Evolutionary conservation across 1,284 basidiomycete species (phyloP).

Genomic region (Cryptococcus neoformans): DNA sequence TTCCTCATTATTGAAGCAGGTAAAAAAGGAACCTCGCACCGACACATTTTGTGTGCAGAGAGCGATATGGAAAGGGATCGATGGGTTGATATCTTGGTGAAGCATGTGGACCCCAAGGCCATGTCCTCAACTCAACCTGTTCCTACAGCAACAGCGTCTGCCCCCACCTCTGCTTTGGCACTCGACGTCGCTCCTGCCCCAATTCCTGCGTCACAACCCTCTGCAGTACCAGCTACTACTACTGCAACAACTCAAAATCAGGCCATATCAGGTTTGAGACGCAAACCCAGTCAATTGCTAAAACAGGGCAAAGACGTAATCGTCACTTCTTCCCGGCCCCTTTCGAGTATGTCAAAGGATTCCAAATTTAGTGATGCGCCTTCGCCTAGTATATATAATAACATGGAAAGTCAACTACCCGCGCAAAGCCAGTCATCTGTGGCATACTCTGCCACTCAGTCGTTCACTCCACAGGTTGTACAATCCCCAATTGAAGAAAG

Average conservation of each 20-base stretch:
- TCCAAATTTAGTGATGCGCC: slow-evolving; percentile 60
- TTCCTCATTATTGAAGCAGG: slow-evolving; percentile 91
- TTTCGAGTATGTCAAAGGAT: slow-evolving; percentile 59
- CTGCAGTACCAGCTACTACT: not conserved
- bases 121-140: not conserved
- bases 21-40: slow-evolving; percentile 63
- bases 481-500: slow-evolving; percentile 3
- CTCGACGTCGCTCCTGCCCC: not conserved
- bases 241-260: not conserved
- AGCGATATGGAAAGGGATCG: slow-evolving; percentile 87
- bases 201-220: not conserved
- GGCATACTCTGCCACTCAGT: slow-evolving; percentile 13
- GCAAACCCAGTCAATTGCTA: slow-evolving; percentile 33
- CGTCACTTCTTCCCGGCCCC: slow-evolving; percentile 57
- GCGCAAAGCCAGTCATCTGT: slow-evolving; percentile 26
- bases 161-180: slow-evolving; percentile 28
- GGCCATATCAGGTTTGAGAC: slow-evolving; percentile 1
- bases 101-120: slow-evolving; percentile 53
- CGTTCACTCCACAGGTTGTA: slow-evolving; percentile 4
- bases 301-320: slow-evolving; percentile 60
- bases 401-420: slow-evolving; percentile 35
- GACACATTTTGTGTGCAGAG: slow-evolving; percentile 94
- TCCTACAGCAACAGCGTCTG: slow-evolving; percentile 4
- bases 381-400: slow-evolving; percentile 49
- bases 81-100: slow-evolving; percentile 92